Evolutionary conservation across 2,329 filamentous ascomycete species (phyloP).

Genomic region (Aspergillus pseudotamarii): DNA sequence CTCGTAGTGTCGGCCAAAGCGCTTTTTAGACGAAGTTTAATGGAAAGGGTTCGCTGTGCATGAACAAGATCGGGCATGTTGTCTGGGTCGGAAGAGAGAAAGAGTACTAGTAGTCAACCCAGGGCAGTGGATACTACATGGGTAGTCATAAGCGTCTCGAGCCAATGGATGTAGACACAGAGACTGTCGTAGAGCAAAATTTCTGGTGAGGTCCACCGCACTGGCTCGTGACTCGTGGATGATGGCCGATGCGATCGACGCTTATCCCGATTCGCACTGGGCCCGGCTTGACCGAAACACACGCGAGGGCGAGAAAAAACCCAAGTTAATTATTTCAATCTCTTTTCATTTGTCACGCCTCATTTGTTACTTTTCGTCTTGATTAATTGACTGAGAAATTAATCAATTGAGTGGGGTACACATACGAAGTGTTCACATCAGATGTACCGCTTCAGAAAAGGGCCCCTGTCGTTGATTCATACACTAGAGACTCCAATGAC

Average conservation of each 20-base stretch:
- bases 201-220: background rate
- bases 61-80: constrained; percentile 8
- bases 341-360: background rate
- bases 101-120: constrained; percentile 10
- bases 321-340: background rate
- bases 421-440: background rate
- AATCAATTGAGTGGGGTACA: background rate
- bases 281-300: background rate
- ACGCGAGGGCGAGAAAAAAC: background rate
- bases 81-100: constrained; percentile 6
- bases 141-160: too few species aligned
- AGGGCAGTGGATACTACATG: background rate
- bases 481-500: too few species aligned
- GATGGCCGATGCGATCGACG: background rate
- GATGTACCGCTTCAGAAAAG: too few species aligned
- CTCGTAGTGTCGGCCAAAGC: background rate
- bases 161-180: background rate
- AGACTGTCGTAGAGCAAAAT: background rate
- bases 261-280: background rate
- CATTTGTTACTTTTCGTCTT: background rate
- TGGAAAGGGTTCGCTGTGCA: background rate
- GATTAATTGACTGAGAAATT: background rate
- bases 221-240: background rate
- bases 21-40: background rate
- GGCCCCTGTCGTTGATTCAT: too few species aligned